Base-by-base conservation (phyloP, 2,329 filamentous ascomycete genomes). In the Colletotrichum eremochloae region DNA sequence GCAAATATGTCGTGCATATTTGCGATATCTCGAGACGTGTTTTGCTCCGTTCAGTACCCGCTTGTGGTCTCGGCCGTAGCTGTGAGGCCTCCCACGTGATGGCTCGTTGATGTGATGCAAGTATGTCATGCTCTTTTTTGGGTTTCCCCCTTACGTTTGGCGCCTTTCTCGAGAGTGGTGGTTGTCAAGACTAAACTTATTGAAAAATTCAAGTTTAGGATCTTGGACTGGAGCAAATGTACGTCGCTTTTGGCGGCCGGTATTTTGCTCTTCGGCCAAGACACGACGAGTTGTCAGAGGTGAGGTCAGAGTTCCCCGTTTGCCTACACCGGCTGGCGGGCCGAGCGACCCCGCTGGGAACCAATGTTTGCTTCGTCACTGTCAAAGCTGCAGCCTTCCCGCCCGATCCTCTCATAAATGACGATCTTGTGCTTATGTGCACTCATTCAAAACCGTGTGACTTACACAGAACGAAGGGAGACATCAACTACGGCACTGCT, bases 1-100 rank as follows among this genome's bases (percentile, higher is more conserved):
- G 72, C 69, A 72, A 48, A 60, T 68, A 65, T 72, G 72, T 72
- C 62, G 56, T 74, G 72, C 72, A 74, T 73, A 73, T 63, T 71
- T 71, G 58, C 63, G 53, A 67, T 67, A 73, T 71, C 68, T 71
- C 68, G 52, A 71, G 55, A 64, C 53, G 38, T 24, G 53, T 69
- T 61, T 42, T 48, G 60, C 60, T 72, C 66, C 66, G 70, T 55
- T 61, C 50, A 6, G 24, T 33, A 14, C 38, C 38, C 29, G 40
- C 40, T 42, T 29, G 38, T 48, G 38, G 56, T n/a, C 46, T 56
- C 33, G 48, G 42, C 24, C 66, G 66, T 36, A 46, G 40, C 55
- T 61, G 33, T 31, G 15, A 24, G 50, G 38, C n/a, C 68, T 53
- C 68, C 58, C 72, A 72, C 72, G 69, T 74, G 72, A 74, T 62